Conservation (phyloP, 768 basidiomycete species). For the Podaxis rugospora region DNA sequence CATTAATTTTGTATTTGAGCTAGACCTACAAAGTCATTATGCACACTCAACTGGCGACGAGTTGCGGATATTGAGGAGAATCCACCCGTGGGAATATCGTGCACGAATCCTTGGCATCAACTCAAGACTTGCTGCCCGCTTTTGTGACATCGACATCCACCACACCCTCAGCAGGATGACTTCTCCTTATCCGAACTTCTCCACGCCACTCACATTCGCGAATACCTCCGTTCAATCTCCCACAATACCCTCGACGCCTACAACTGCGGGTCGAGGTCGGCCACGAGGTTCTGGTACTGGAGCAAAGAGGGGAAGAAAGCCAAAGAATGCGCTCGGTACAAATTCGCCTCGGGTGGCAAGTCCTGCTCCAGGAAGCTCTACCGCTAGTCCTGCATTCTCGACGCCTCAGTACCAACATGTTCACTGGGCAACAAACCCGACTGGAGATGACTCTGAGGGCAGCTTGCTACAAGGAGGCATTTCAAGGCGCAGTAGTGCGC, state of each 20-base stretch:
- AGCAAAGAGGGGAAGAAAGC: constrained; percentile 45
- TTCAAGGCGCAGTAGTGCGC: constrained; percentile 7
- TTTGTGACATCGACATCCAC: neutral
- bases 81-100: neutral
- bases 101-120: too few species aligned
- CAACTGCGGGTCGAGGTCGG: constrained; percentile 26
- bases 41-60: too few species aligned
- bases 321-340: constrained; percentile 31
- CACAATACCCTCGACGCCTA: constrained; percentile 18
- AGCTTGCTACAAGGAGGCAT: constrained; percentile 9
- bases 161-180: neutral
- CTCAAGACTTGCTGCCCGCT: neutral
- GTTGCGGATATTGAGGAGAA: neutral
- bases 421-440: neutral
- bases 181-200: constrained; percentile 6
- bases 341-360: constrained; percentile 25
- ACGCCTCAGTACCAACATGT: constrained; percentile 11
- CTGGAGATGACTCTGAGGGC: constrained; percentile 5
- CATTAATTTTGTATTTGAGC: neutral
- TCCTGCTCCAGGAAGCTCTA: constrained; percentile 14
- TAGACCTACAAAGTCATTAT: too few species aligned
- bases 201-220: constrained; percentile 4
- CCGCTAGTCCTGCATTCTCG: constrained; percentile 10
- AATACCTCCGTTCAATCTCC: neutral
- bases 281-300: constrained; percentile 28